Evolutionary conservation across 148 eudicot species (phyloP).

Genomic region (Rheum nobile): DNA sequence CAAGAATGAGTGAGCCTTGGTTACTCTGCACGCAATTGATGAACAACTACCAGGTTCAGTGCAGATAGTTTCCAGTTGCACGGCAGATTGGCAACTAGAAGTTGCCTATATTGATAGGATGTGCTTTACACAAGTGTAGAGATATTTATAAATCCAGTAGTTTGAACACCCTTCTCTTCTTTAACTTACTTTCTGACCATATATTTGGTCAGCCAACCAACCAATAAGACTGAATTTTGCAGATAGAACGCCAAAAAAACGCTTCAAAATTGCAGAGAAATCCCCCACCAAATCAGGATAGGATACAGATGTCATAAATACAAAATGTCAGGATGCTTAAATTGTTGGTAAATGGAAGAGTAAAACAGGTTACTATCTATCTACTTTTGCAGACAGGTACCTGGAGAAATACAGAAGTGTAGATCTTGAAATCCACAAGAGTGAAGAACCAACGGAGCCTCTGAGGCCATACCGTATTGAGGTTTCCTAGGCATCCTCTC

Average conservation of each 20-base stretch:
- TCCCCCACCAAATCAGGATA: neutral
- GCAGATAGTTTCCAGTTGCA: too few relatives aligned
- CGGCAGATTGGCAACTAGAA: too few relatives aligned
- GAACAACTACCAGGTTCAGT: too few relatives aligned
- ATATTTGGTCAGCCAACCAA: neutral
- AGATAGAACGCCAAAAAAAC: too few relatives aligned
- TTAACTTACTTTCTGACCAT: too few relatives aligned
- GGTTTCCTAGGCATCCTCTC: constrained; percentile 72
- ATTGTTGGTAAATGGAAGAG: neutral
- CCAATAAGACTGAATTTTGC: too few relatives aligned
- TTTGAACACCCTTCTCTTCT: too few relatives aligned
- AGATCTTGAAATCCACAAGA: constrained; percentile 79
- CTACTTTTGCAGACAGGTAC: constrained; percentile 21
- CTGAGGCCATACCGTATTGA: constrained; percentile 80
- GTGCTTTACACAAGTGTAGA: too few relatives aligned
- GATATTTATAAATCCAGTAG: too few relatives aligned
- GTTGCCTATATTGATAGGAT: too few relatives aligned
- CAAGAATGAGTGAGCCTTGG: too few relatives aligned
- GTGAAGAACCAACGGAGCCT: constrained; percentile 76
- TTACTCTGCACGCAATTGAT: neutral
- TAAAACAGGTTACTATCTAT: neutral
- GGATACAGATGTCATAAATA: neutral
- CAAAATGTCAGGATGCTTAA: neutral
- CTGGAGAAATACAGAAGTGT: constrained; percentile 55
- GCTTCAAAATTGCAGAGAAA: neutral